A percentile compares a stretch with the other conserved stretches of the same genome.
phyloP scores from a whole-genome alignment of 805 yeast species.

The Cyberlindnera maritima region DNA sequence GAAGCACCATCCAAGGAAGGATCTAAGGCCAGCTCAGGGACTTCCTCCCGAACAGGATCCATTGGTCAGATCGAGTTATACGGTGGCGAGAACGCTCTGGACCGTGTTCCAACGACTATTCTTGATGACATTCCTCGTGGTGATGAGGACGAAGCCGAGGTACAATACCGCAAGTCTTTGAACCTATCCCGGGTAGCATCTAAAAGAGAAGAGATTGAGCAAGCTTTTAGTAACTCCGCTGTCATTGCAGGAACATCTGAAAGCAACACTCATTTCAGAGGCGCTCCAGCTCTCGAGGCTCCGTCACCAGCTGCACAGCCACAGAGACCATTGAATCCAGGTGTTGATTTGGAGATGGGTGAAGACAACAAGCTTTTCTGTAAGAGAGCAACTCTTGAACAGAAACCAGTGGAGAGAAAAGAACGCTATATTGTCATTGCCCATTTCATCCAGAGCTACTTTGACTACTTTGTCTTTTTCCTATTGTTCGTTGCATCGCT shows the following conservation, averaged over 20 bases:
- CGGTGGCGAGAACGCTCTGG: conserved; percentile 2
- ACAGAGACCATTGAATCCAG: conserved; percentile 16
- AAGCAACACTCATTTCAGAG: not conserved
- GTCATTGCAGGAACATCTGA: not conserved
- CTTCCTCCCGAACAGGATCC: conserved; percentile 6
- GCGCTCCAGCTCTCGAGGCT: not conserved
- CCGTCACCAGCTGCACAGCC: conserved; percentile 23
- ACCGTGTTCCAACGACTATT: conserved; percentile 17
- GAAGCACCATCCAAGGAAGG: conserved; percentile 1
- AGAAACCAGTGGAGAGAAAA: conserved; percentile 3
- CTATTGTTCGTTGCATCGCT: conserved; percentile 51
- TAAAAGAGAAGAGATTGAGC: conserved; percentile 4
- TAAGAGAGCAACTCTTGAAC: conserved; percentile 21
- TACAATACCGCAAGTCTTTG: conserved; percentile 16
- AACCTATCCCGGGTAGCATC: conserved; percentile 10
- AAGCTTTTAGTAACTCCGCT: not conserved
- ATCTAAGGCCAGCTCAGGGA: not conserved
- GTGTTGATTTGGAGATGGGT: conserved; percentile 8
- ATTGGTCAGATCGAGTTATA: conserved; percentile 1
- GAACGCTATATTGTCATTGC: conserved; percentile 30
- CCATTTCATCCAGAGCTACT: conserved; percentile 38
- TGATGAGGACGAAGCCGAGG: conserved; percentile 26
- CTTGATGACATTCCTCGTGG: conserved; percentile 24
- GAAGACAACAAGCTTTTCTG: conserved; percentile 21
- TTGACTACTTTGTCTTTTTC: conserved; percentile 55